Conservation (phyloP, 441 rosid genomes). For the Kokia cookei region DNA sequence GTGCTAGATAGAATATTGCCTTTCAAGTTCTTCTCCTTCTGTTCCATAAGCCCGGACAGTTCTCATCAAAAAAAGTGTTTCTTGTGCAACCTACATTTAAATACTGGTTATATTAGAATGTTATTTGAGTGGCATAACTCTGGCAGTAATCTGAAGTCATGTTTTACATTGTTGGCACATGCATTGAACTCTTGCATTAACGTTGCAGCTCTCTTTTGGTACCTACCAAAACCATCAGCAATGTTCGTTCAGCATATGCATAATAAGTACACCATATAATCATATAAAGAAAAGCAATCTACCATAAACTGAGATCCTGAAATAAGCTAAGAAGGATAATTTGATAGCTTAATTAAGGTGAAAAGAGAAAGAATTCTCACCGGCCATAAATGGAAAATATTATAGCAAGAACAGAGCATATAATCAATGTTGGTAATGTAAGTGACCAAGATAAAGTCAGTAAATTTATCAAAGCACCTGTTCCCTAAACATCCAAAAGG, state of each 20-base stretch:
- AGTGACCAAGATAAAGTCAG: constrained; percentile 52
- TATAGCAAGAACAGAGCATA: constrained; percentile 32
- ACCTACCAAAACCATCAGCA: constrained; percentile 28
- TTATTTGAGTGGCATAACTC: constrained; percentile 4
- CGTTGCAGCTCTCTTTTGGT: constrained; percentile 47
- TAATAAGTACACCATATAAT: not conserved
- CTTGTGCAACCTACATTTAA: constrained; percentile 40
- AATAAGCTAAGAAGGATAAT: not conserved
- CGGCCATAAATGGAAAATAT: constrained; percentile 36
- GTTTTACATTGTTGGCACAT: constrained; percentile 36
- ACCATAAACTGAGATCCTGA: not conserved
- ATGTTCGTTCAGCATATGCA: not conserved
- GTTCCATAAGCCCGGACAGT: constrained; percentile 43
- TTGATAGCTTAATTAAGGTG: not conserved
- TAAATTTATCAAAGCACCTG: constrained; percentile 49
- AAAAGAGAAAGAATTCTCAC: constrained; percentile 25
- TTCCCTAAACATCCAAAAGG: constrained; percentile 30
- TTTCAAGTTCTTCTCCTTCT: constrained; percentile 41
- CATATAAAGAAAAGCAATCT: not conserved
- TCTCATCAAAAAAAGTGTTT: constrained; percentile 43
- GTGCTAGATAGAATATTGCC: constrained; percentile 30
- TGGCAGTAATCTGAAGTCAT: not conserved
- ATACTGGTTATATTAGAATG: constrained; percentile 5
- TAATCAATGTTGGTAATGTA: constrained; percentile 35
- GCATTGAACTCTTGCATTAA: constrained; percentile 46